These are phyloP conservation scores for Vigna angularis DNA, from an alignment of 306 rosid species.

Conservation along the genomic window DNA sequence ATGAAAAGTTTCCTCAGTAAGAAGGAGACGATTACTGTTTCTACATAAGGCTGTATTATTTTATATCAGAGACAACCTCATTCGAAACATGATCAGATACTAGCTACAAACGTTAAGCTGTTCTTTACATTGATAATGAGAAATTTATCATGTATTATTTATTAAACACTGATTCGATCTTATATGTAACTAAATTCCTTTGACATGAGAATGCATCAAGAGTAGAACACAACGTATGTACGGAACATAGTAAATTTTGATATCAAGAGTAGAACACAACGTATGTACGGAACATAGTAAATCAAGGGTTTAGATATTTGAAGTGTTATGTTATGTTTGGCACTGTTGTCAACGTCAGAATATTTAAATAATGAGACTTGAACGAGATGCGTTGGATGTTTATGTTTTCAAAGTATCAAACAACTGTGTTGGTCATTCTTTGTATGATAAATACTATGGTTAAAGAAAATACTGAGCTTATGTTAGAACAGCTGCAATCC, in stretches of 20 bases:
- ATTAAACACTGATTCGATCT: no score
- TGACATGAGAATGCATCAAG: not conserved
- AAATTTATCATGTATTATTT: no score
- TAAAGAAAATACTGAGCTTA: no score
- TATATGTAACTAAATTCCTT: not conserved
- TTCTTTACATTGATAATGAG: not conserved
- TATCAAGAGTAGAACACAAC: not conserved
- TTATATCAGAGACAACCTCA: no score
- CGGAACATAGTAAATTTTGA: not conserved
- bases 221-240: not conserved
- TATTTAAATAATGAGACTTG: not conserved
- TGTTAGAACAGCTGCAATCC: no score
- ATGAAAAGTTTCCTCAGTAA: constrained; percentile 3
- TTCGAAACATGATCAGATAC: no score
- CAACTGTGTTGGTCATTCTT: no score
- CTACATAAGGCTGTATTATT: not conserved
- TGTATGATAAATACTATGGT: no score
- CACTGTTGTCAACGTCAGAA: not conserved
- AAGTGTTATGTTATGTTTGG: not conserved
- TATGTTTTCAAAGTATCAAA: no score
- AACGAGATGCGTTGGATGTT: not conserved
- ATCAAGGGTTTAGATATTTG: not conserved
- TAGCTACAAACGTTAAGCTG: no score
- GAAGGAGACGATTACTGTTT: constrained; percentile 24
- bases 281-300: not conserved